Evolutionary conservation across 441 rosid species (phyloP).

Genomic region (Pelargonium hybrid): DNA sequence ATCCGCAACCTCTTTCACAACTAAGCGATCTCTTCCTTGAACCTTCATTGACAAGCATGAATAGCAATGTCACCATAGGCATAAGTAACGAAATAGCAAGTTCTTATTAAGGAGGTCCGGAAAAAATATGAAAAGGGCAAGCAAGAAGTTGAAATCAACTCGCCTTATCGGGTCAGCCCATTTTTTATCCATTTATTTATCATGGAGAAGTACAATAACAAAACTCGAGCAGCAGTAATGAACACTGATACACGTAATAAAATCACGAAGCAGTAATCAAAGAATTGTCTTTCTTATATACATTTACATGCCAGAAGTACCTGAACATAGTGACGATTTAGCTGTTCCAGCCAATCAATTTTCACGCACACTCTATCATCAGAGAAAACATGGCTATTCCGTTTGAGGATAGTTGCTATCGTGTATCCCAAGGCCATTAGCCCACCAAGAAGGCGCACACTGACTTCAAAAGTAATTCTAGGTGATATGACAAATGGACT

Average conservation of each 20-base stretch:
- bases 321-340: slow-evolving; percentile 86
- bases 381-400: slow-evolving; percentile 79
- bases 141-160: too few relatives aligned
- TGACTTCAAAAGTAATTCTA: slow-evolving; percentile 93
- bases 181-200: too few relatives aligned
- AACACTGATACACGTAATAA: too few relatives aligned
- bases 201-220: too few relatives aligned
- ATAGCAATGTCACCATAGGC: neutral
- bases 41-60: slow-evolving; percentile 38
- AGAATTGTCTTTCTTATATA: neutral
- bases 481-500: slow-evolving; percentile 93
- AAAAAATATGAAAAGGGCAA: too few relatives aligned
- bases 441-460: slow-evolving; percentile 96
- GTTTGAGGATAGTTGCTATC: slow-evolving; percentile 84
- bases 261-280: too few relatives aligned
- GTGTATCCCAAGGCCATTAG: slow-evolving; percentile 97
- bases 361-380: slow-evolving; percentile 69
- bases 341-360: slow-evolving; percentile 90
- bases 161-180: too few relatives aligned
- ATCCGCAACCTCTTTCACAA: slow-evolving; percentile 56
- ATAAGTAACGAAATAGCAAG: neutral
- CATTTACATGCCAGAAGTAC: slow-evolving; percentile 27
- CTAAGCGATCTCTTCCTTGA: slow-evolving; percentile 82
- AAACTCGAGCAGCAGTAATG: too few relatives aligned
- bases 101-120: too few relatives aligned